These are phyloP conservation scores for Chamaecyparis obtusa DNA, from an alignment of 75 land plant genomes.

Conservation along the genomic window DNA sequence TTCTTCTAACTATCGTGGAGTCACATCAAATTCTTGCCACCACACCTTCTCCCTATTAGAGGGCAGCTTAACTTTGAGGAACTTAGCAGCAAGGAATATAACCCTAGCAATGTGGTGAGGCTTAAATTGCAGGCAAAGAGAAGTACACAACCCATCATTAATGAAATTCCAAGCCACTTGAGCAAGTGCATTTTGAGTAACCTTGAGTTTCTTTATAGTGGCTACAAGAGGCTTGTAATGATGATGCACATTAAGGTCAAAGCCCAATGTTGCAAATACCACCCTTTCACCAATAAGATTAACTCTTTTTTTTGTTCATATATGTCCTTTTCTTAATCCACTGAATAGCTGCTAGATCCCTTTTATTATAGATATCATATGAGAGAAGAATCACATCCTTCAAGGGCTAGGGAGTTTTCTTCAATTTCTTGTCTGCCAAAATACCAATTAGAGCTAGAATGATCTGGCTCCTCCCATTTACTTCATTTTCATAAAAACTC, in stretches of 20 bases:
- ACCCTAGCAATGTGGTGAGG: conserved; percentile 98
- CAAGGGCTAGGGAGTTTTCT: conserved; percentile 80
- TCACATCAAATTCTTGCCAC: conserved; percentile 95
- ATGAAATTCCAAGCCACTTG: conserved; percentile 99
- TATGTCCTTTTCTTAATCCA: conserved; percentile 83
- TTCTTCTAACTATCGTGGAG: conserved; percentile 87
- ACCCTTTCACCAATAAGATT: conserved; percentile 73
- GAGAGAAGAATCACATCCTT: conserved; percentile 81
- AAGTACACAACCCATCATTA: conserved; percentile 98
- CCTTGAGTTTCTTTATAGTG: conserved; percentile 88
- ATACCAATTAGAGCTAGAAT: no score
- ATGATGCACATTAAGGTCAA: conserved; percentile 91
- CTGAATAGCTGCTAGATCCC: conserved; percentile 77
- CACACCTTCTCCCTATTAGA: conserved; percentile 78
- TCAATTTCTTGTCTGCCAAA: no score
- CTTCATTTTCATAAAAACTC: no score
- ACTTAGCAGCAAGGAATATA: conserved; percentile 95
- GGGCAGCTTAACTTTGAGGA: conserved; percentile 87
- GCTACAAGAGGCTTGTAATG: conserved; percentile 96
- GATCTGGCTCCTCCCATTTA: no score
- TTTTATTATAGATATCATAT: conserved; percentile 69
- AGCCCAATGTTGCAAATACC: conserved; percentile 85
- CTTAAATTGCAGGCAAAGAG: conserved; percentile 96
- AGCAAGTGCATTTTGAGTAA: conserved; percentile 81
- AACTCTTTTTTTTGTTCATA: conserved; percentile 86